Base-by-base conservation (phyloP, 2,329 filamentous ascomycete genomes). In the Penicillium sp. region DNA sequence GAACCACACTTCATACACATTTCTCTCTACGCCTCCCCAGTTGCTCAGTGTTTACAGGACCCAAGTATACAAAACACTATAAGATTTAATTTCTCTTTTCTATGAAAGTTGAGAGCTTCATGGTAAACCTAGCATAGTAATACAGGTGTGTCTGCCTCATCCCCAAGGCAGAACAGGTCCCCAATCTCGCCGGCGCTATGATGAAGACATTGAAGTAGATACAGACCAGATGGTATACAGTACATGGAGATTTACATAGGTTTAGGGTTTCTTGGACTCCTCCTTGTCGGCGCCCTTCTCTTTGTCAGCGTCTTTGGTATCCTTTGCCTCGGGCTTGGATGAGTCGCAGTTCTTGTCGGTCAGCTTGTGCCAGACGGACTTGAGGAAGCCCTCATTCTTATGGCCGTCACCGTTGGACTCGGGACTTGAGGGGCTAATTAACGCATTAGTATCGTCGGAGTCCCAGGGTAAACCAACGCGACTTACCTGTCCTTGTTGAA, bases 291-390 rank as follows among this genome's bases (percentile, higher is more conserved):
- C 64, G 40, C 51, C 55, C 42, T 50, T 55, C 39, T 58, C 49
- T 49, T 66, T 63, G 41, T 47, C 49, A 47, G 61, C 41, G 44
- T 67, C 62, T 48, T 58, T 56, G n/a, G 65, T 60, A 44, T 62
- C 63, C 10, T 65, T 57, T 14, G 67, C 60, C 24, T 68, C 59
- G 38, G 65, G 57, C 39, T 74, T 69, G 30, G 54, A 56, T 13
- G 58, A 50, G 30, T 63, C 62, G 16, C 44, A 46, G 46, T 65
- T 66, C 58, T 73, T 71, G 51, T 90, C 89, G n/a, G 88, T 95
- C 49, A 97, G 74, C 59, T 86, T 91, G 69, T 96, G 90, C 92
- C 92, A 97, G 58, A 95, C 85, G 38, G 87, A 90, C 77, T 94
- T 96, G 54, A 97, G 76, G 67, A 96, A 96, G 2, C 92, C 90